These are phyloP conservation scores for Neurospora africana DNA, from an alignment of 495 filamentous ascomycete species.

Conservation along the genomic window DNA sequence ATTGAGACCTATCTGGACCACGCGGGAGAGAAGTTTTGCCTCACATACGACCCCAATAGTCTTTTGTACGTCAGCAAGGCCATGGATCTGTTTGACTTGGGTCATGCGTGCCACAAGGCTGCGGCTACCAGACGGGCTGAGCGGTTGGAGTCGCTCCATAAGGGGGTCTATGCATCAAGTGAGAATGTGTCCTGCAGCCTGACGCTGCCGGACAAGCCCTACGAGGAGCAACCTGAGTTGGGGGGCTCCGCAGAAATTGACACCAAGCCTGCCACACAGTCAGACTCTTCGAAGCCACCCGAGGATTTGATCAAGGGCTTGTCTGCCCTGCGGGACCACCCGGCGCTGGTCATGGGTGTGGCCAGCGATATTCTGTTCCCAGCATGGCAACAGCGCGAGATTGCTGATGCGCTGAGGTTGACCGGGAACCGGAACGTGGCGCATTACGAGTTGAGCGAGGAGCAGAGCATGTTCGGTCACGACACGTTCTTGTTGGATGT, in stretches of 20 bases:
- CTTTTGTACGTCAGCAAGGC: conserved; percentile 95
- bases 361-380: conserved; percentile 96
- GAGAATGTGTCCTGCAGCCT: conserved; percentile 57
- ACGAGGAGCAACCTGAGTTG: conserved; percentile 56
- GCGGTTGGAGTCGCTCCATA: conserved; percentile 15
- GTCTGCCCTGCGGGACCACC: conserved; percentile 56
- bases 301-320: conserved; percentile 72
- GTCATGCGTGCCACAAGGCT: conserved; percentile 48
- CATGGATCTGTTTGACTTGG: conserved; percentile 97
- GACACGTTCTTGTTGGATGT: conserved; percentile 94
- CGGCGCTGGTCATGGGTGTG: conserved; percentile 82
- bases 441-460: conserved; percentile 86
- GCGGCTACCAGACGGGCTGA: conserved; percentile 30
- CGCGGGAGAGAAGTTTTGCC: conserved; percentile 95
- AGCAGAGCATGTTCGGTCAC: conserved; percentile 86
- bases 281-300: conserved; percentile 40
- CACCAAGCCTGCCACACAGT: neutral
- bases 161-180: conserved; percentile 14
- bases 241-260: conserved; percentile 8
- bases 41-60: conserved; percentile 97
- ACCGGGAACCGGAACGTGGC: conserved; percentile 69
- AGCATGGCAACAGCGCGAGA: conserved; percentile 94
- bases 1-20: conserved; percentile 99
- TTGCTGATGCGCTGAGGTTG: conserved; percentile 70
- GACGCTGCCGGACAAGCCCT: conserved; percentile 74